Conservation (phyloP, 352 stramenopile species). For the Globisporangium parvum region DNA sequence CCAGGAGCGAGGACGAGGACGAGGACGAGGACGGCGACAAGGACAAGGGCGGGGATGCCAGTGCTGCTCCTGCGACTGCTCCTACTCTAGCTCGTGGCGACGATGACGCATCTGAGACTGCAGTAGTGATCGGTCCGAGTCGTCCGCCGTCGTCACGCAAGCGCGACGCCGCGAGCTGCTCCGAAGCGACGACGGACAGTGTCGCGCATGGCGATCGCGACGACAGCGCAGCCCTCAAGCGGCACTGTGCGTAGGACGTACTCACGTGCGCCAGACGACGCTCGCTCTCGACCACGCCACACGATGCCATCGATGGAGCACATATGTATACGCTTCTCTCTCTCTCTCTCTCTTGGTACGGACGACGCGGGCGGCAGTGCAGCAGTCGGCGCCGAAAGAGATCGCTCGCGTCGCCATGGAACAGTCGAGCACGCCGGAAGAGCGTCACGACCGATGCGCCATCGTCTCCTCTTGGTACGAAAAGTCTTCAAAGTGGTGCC, state of each 20-base stretch:
- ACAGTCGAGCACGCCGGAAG: too few species aligned
- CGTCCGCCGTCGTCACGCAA: conserved; percentile 5
- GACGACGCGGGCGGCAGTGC: too few species aligned
- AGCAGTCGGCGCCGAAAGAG: too few species aligned
- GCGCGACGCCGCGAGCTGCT: background rate
- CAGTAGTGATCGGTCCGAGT: conserved; percentile 6
- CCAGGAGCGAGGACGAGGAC: conserved; percentile 1
- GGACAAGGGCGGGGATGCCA: background rate
- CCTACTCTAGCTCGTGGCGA: too few species aligned
- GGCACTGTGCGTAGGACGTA: too few species aligned
- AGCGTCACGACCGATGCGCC: conserved; percentile 13
- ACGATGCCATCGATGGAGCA: background rate
- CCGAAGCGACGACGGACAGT: background rate
- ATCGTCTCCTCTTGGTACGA: conserved; percentile 81
- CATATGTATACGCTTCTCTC: background rate
- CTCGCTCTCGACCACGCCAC: background rate
- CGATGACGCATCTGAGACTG: too few species aligned
- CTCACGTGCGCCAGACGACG: background rate
- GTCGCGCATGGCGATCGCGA: background rate
- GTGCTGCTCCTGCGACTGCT: background rate
- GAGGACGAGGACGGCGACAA: background rate
- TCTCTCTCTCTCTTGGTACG: background rate
- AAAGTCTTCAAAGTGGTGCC: conserved; percentile 88
- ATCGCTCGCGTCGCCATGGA: too few species aligned
- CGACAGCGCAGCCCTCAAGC: background rate